phyloP scores from a whole-genome alignment of 805 yeast genomes.

The Myxozyma monticola region DNA sequence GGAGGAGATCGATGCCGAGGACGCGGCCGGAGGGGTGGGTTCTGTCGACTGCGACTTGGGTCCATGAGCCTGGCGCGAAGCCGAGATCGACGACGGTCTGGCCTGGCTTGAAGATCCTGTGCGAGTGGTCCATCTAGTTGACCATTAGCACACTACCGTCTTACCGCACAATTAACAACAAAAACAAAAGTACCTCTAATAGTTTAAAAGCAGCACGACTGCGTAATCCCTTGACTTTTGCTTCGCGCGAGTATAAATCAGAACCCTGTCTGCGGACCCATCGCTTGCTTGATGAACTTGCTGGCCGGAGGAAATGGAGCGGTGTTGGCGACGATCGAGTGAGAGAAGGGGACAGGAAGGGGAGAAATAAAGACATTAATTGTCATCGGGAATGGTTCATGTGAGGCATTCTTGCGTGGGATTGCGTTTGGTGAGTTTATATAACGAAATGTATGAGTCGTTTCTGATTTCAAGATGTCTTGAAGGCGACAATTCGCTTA shows the following conservation, averaged over 20 bases:
- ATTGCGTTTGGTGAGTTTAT: too few relatives aligned
- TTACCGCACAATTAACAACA: neutral
- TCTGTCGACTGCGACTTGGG: conserved; percentile 70
- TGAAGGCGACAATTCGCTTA: too few relatives aligned
- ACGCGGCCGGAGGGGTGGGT: conserved; percentile 55
- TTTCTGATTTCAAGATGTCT: too few relatives aligned
- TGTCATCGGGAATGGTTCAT: too few relatives aligned
- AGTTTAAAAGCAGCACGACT: conserved; percentile 93
- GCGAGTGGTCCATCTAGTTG: conserved; percentile 60
- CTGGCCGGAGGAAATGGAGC: too few relatives aligned
- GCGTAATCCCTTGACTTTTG: conserved; percentile 59
- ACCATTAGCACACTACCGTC: neutral
- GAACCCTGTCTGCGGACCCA: conserved; percentile 74
- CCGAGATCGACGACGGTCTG: conserved; percentile 77
- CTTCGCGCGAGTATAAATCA: conserved; percentile 68
- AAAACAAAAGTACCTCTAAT: conserved; percentile 41
- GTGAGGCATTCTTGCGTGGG: too few relatives aligned
- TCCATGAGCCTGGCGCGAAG: conserved; percentile 94
- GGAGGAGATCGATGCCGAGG: conserved; percentile 80
- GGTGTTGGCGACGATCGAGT: too few relatives aligned
- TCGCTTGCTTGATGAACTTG: conserved; percentile 37
- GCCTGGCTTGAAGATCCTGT: conserved; percentile 55
- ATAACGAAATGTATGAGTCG: too few relatives aligned
- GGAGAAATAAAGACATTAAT: too few relatives aligned
- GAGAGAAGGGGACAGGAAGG: too few relatives aligned